These are phyloP conservation scores for Malbranchea zuffiana DNA, from an alignment of 2,329 filamentous ascomycete genomes.

Conservation along the genomic window DNA sequence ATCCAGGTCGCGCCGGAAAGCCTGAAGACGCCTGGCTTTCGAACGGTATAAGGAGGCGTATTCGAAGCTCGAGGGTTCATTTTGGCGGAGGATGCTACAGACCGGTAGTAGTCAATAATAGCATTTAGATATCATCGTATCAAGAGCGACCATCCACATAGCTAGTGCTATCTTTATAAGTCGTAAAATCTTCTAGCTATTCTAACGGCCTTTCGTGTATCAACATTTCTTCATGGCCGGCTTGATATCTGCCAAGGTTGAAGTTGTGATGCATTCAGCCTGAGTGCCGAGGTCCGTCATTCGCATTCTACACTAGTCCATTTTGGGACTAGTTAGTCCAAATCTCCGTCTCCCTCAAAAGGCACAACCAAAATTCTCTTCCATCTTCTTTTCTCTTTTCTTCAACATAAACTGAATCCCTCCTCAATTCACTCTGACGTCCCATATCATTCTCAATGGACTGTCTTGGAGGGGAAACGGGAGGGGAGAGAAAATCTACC, in stretches of 20 bases:
- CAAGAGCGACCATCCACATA: too few relatives aligned
- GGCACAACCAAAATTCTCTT: constrained; percentile 16
- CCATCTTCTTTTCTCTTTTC: constrained; percentile 22
- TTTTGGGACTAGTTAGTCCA: constrained; percentile 1
- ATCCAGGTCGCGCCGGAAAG: constrained; percentile 33
- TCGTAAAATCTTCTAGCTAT: too few relatives aligned
- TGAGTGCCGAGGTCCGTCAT: too few relatives aligned
- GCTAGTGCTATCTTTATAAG: too few relatives aligned
- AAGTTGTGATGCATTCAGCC: too few relatives aligned
- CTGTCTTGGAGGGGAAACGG: constrained; percentile 38
- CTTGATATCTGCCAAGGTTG: too few relatives aligned
- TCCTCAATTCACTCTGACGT: constrained; percentile 40
- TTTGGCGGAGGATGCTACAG: too few relatives aligned
- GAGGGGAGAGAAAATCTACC: constrained; percentile 30
- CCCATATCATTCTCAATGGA: constrained; percentile 25
- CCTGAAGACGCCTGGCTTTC: constrained; percentile 18
- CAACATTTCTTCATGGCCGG: too few relatives aligned
- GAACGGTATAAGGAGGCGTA: not conserved
- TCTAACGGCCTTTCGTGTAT: too few relatives aligned
- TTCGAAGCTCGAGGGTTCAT: constrained; percentile 4
- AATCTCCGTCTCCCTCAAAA: too few relatives aligned
- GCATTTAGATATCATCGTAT: too few relatives aligned
- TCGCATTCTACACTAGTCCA: constrained; percentile 2
- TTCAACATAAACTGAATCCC: constrained; percentile 30
- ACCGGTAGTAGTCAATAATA: too few relatives aligned